phyloP scores from a whole-genome alignment of 257 asterid species.

The Lycium ferocissimum region DNA sequence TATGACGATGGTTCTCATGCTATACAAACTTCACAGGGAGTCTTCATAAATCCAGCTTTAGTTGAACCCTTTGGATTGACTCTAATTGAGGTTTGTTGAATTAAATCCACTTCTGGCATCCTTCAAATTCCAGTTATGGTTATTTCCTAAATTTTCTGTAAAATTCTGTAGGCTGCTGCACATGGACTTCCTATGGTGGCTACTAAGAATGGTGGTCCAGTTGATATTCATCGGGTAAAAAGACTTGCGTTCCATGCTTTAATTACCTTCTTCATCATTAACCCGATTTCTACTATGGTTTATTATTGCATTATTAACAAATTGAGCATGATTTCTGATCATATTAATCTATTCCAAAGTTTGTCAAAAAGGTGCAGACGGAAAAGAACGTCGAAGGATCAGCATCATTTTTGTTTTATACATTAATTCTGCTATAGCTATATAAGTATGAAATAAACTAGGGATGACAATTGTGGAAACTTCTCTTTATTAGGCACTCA shows the following conservation, averaged over 20 bases:
- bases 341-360: neutral
- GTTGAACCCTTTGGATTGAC: slow-evolving; percentile 64
- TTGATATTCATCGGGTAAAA: slow-evolving; percentile 59
- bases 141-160: neutral
- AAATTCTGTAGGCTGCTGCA: slow-evolving; percentile 55
- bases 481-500: slow-evolving; percentile 54
- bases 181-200: slow-evolving; percentile 69
- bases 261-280: neutral
- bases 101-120: neutral
- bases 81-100: slow-evolving; percentile 53
- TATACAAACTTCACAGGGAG: slow-evolving; percentile 50
- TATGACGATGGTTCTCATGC: neutral
- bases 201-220: slow-evolving; percentile 64
- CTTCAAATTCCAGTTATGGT: slow-evolving; percentile 1
- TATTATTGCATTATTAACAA: neutral
- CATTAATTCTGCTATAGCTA: neutral
- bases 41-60: slow-evolving; percentile 62
- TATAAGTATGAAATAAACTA: neutral
- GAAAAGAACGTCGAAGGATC: neutral
- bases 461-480: neutral
- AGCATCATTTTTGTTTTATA: slow-evolving; percentile 14
- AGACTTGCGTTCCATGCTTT: neutral
- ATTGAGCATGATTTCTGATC: neutral
- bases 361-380: neutral
- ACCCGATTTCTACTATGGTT: neutral